These are phyloP conservation scores for Aspergillus carbonarius DNA, from an alignment of 2,329 filamentous ascomycete genomes.

Conservation along the genomic window DNA sequence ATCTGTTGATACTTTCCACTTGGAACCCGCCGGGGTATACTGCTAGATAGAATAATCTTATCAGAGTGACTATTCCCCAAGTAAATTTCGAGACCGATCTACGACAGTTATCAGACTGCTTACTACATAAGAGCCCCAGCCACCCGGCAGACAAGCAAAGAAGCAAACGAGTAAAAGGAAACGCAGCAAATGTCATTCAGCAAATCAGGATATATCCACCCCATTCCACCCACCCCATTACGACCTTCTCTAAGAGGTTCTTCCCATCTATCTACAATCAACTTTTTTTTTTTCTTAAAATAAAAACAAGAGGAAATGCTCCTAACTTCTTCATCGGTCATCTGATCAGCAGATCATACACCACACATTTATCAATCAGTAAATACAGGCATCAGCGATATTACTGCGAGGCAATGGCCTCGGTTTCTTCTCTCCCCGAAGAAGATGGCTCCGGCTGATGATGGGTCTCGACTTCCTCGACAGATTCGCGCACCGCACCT, in stretches of 20 bases:
- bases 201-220: too few relatives aligned
- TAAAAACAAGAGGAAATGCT: neutral
- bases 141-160: too few relatives aligned
- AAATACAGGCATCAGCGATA: neutral
- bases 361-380: neutral
- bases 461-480: constrained; percentile 25
- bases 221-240: too few relatives aligned
- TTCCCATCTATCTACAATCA: neutral
- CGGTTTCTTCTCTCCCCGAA: neutral
- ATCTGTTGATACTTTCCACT: neutral
- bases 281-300: neutral
- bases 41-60: neutral
- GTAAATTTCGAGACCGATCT: too few relatives aligned
- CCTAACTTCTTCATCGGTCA: neutral
- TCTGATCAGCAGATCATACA: neutral
- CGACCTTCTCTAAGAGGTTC: too few relatives aligned
- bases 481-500: constrained; percentile 26
- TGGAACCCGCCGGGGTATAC: neutral
- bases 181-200: too few relatives aligned
- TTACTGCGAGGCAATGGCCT: neutral
- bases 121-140: too few relatives aligned
- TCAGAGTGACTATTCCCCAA: too few relatives aligned
- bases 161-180: too few relatives aligned
- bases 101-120: too few relatives aligned
- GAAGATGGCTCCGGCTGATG: neutral